Evolutionary conservation across 106 monocot species (phyloP).

Genomic region (Posidonia australis): DNA sequence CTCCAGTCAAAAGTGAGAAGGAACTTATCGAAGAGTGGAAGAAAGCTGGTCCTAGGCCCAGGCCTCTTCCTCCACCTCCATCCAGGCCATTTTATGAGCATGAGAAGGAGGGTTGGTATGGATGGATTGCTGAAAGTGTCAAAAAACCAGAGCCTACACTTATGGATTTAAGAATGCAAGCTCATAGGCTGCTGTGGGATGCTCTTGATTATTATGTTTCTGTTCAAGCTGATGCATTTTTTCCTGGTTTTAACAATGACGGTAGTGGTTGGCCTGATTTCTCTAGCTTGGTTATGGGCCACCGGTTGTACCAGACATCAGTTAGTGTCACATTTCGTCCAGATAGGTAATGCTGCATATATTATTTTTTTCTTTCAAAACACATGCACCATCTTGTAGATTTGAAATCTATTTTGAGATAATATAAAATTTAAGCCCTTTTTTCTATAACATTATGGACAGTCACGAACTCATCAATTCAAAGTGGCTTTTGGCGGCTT

Average conservation of each 20-base stretch:
- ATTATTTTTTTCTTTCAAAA: neutral
- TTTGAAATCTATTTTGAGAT: neutral
- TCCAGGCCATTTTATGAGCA: constrained; percentile 72
- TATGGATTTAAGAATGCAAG: constrained; percentile 51
- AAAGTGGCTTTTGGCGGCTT: neutral
- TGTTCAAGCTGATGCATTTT: constrained; percentile 86
- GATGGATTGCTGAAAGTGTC: constrained; percentile 57
- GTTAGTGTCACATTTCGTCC: constrained; percentile 66
- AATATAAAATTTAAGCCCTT: neutral
- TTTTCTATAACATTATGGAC: too few relatives aligned
- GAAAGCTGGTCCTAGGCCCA: constrained; percentile 57
- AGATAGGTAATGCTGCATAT: constrained; percentile 58
- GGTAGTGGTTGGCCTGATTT: constrained; percentile 77
- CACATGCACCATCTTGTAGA: neutral
- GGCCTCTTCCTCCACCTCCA: constrained; percentile 91
- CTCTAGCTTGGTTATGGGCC: constrained; percentile 87
- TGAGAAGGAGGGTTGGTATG: constrained; percentile 96
- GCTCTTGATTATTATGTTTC: constrained; percentile 87
- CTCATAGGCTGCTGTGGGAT: constrained; percentile 85
- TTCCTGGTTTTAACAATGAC: constrained; percentile 73
- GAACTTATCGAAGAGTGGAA: constrained; percentile 68
- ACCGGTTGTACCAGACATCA: constrained; percentile 55
- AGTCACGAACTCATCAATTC: too few relatives aligned
- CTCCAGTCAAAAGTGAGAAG: constrained; percentile 43
- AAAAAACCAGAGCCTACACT: constrained; percentile 54